These are phyloP conservation scores for Boletus calvinii DNA, from an alignment of 1,284 basidiomycete genomes.

Conservation along the genomic window DNA sequence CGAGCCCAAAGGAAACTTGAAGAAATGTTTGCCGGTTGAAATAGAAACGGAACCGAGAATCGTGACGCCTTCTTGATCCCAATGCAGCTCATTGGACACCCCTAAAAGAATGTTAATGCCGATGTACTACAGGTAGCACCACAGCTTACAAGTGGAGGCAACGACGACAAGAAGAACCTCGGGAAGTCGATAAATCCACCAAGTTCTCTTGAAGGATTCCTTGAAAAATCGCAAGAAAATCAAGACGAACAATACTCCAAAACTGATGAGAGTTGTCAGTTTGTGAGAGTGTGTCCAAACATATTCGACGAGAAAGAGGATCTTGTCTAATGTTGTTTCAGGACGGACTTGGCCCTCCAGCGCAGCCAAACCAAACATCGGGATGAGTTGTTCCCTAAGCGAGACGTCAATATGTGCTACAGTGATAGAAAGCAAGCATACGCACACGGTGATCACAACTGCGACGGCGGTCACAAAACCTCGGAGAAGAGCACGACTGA, in stretches of 20 bases:
- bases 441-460: conserved; percentile 70
- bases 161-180: conserved; percentile 83
- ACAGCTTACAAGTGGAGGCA: conserved; percentile 67
- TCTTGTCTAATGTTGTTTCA: conserved; percentile 71
- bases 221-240: conserved; percentile 61
- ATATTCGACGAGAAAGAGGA: conserved; percentile 73
- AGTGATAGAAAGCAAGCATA: conserved; percentile 9
- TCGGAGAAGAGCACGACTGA: conserved; percentile 84
- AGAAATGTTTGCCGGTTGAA: conserved; percentile 55
- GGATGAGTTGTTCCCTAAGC: conserved; percentile 75
- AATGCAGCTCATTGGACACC: conserved; percentile 66
- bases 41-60: conserved; percentile 79
- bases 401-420: conserved; percentile 4
- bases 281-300: conserved; percentile 55
- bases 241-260: conserved; percentile 62
- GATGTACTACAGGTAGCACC: background rate
- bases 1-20: conserved; percentile 66
- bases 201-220: conserved; percentile 45
- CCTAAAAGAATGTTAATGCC: conserved; percentile 43
- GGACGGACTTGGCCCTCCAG: conserved; percentile 57
- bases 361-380: conserved; percentile 73
- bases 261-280: conserved; percentile 72
- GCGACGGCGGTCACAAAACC: conserved; percentile 86
- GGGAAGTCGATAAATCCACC: conserved; percentile 76
- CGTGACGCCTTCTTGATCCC: conserved; percentile 77